These are phyloP conservation scores for Alternaria angustiovoidea DNA, from an alignment of 2,329 filamentous ascomycete genomes.

Conservation along the genomic window DNA sequence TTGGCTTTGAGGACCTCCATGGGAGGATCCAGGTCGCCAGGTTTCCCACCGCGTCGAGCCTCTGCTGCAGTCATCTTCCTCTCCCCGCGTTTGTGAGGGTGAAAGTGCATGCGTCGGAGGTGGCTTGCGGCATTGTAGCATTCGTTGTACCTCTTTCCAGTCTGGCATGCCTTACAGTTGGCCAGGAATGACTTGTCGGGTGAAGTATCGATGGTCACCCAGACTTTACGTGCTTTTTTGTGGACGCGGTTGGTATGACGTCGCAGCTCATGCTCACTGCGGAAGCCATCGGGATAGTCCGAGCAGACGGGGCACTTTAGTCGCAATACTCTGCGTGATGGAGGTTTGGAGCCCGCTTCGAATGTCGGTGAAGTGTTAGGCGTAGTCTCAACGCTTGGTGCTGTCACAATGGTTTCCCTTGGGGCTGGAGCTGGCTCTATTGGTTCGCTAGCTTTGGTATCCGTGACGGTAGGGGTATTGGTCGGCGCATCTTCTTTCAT, in stretches of 20 bases:
- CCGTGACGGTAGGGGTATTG: slow-evolving; percentile 31
- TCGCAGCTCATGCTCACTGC: slow-evolving; percentile 77
- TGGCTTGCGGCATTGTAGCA: slow-evolving; percentile 96
- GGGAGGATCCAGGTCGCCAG: slow-evolving; percentile 62
- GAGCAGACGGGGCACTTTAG: slow-evolving; percentile 70
- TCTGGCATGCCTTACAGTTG: slow-evolving; percentile 84
- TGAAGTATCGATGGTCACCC: slow-evolving; percentile 70
- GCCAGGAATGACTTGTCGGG: slow-evolving; percentile 70
- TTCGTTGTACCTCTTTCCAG: slow-evolving; percentile 81
- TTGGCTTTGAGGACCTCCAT: slow-evolving; percentile 67
- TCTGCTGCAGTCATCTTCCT: slow-evolving; percentile 65
- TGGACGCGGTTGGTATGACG: slow-evolving; percentile 71
- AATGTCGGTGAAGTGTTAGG: slow-evolving; percentile 46
- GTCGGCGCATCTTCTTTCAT: slow-evolving; percentile 43
- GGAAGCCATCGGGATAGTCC: slow-evolving; percentile 79
- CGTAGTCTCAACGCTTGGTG: slow-evolving; percentile 35
- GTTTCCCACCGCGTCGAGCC: slow-evolving; percentile 67
- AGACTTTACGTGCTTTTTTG: slow-evolving; percentile 65
- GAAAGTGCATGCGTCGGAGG: slow-evolving; percentile 87
- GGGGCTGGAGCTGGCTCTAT: slow-evolving; percentile 32
- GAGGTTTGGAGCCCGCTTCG: slow-evolving; percentile 38
- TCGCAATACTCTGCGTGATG: slow-evolving; percentile 44
- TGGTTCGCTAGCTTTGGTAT: slow-evolving; percentile 35
- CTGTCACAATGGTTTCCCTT: slow-evolving; percentile 43
- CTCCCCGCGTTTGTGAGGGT: slow-evolving; percentile 65